phyloP scores from a whole-genome alignment of 192 early-diverging fungal species.

The Rhizophagus prolifer region DNA sequence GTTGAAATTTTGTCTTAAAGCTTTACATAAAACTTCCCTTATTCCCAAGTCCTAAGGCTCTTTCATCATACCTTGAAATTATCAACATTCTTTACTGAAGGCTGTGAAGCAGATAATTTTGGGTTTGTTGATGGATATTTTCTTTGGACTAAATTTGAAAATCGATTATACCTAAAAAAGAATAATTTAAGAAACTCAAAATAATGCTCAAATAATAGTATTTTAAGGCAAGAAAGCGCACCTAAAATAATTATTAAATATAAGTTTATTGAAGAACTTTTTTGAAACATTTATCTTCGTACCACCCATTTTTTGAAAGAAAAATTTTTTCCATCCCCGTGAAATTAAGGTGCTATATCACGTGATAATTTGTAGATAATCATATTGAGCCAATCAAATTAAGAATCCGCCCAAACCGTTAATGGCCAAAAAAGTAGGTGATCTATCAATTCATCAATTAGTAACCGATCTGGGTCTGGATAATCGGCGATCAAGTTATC shows the following conservation, averaged over 20 bases:
- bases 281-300: neutral
- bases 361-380: no score
- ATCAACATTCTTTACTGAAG: neutral
- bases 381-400: no score
- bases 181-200: neutral
- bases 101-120: neutral
- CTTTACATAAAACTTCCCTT: conserved; percentile 22
- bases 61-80: neutral
- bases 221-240: neutral
- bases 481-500: no score
- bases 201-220: neutral
- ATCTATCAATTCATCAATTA: no score
- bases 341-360: no score
- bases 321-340: neutral
- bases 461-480: no score
- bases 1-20: conserved; percentile 30
- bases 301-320: neutral
- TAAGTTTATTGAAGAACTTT: neutral
- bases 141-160: neutral
- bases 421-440: no score
- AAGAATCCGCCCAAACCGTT: no score
- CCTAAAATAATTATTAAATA: neutral
- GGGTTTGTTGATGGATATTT: neutral
- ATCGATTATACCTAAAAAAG: neutral
- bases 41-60: conserved; percentile 13